A percentile compares a stretch with the other conserved stretches of the same genome.
Conservation (phyloP, 495 filamentous ascomycete species). For the Sporormia fimetaria region DNA sequence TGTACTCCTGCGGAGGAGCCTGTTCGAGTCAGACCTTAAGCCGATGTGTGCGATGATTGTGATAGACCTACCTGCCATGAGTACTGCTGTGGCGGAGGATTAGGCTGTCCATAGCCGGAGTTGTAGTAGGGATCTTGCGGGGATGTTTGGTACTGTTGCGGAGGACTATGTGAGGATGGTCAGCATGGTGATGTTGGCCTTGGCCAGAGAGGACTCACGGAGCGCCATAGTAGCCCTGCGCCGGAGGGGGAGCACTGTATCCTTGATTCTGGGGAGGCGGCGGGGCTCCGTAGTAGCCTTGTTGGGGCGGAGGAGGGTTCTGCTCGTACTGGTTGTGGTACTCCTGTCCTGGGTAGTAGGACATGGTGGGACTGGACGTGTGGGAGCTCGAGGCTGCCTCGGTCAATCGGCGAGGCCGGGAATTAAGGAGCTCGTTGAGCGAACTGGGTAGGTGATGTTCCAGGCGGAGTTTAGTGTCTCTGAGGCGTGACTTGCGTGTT, state of each 20-base stretch:
- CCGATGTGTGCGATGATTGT: constrained; percentile 21
- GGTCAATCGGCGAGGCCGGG: too few relatives aligned
- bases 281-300: constrained; percentile 17
- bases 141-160: constrained; percentile 24
- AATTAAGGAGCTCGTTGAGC: too few relatives aligned
- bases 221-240: constrained; percentile 14
- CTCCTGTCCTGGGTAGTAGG: constrained; percentile 32
- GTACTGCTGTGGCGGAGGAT: constrained; percentile 32
- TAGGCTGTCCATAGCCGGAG: constrained; percentile 27
- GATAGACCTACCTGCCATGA: constrained; percentile 41
- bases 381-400: too few relatives aligned
- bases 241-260: too few relatives aligned
- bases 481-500: too few relatives aligned
- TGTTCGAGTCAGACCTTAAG: background rate
- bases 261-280: constrained; percentile 25
- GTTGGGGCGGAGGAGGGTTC: too few relatives aligned
- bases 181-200: constrained; percentile 12
- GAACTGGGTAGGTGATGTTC: too few relatives aligned
- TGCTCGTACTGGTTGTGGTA: too few relatives aligned
- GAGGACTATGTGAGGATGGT: constrained; percentile 15
- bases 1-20: constrained; percentile 1
- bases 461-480: too few relatives aligned
- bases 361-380: constrained; percentile 27
- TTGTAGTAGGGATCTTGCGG: constrained; percentile 32
- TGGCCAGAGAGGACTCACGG: background rate